Conservation (phyloP, 2,329 filamentous ascomycete species). For the Ophidiomyces ophidiicola region DNA sequence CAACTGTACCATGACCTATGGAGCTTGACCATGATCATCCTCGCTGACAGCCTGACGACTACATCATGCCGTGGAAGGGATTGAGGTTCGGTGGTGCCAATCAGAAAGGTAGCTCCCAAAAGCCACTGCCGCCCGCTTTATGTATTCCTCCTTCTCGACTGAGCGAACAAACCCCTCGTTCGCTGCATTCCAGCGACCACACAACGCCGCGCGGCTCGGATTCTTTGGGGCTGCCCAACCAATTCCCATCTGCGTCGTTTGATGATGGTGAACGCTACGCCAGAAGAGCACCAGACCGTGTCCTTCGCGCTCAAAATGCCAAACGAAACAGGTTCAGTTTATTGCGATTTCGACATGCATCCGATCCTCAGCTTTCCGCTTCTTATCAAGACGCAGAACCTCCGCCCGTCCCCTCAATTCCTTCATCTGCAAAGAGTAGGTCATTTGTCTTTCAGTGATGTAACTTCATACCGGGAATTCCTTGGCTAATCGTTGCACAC, state of each 20-base stretch:
- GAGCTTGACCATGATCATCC: constrained; percentile 10
- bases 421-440: constrained; percentile 25
- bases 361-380: constrained; percentile 74
- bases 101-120: constrained; percentile 6
- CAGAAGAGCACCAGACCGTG: background rate
- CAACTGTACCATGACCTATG: background rate
- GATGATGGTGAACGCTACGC: constrained; percentile 4
- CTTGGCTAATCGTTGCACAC: constrained; percentile 4
- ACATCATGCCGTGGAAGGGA: constrained; percentile 15
- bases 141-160: constrained; percentile 8
- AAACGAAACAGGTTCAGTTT: constrained; percentile 47
- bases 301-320: constrained; percentile 8
- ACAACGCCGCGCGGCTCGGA: constrained; percentile 10
- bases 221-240: constrained; percentile 2
- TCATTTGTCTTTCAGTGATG: constrained; percentile 8
- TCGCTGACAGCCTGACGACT: constrained; percentile 3
- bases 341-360: constrained; percentile 80
- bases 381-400: constrained; percentile 54
- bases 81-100: constrained; percentile 8
- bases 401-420: constrained; percentile 30
- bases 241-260: constrained; percentile 3
- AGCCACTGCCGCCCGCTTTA: constrained; percentile 2
- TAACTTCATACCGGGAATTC: background rate
- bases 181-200: constrained; percentile 7
- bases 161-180: constrained; percentile 13